These are phyloP conservation scores for Monosporascus ibericus DNA, from an alignment of 2,329 filamentous ascomycete genomes.

Conservation along the genomic window DNA sequence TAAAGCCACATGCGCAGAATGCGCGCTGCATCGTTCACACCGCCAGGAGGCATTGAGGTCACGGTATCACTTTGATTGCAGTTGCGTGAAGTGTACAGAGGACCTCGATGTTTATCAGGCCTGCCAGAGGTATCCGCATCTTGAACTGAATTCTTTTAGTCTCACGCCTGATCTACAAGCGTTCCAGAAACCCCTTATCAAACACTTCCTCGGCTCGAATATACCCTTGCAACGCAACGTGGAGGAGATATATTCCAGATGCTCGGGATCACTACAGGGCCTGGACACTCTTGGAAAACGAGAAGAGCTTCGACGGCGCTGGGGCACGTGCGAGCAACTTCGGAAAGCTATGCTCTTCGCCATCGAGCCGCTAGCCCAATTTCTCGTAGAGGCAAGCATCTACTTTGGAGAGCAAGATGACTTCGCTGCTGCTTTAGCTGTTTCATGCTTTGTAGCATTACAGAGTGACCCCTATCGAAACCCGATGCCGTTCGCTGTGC, in stretches of 20 bases:
- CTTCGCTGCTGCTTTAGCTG: slow-evolving; percentile 37
- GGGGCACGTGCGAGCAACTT: slow-evolving; percentile 33
- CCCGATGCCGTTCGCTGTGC: slow-evolving; percentile 43
- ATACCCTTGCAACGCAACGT: slow-evolving; percentile 12
- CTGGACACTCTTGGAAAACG: slow-evolving; percentile 5
- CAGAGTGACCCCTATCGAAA: slow-evolving; percentile 44
- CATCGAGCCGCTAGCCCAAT: slow-evolving; percentile 40
- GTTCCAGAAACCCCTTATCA: slow-evolving; percentile 25
- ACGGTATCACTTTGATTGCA: slow-evolving; percentile 48
- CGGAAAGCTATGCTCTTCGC: slow-evolving; percentile 37
- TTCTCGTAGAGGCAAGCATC: slow-evolving; percentile 38
- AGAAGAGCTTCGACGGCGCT: slow-evolving; percentile 28
- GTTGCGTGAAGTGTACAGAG: slow-evolving; percentile 41
- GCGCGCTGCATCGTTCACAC: slow-evolving; percentile 36
- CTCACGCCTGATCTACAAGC: slow-evolving; percentile 34
- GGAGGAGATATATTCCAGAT: slow-evolving; percentile 26
- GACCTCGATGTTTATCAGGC: slow-evolving; percentile 51
- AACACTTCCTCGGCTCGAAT: slow-evolving; percentile 20
- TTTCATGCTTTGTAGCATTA: slow-evolving; percentile 42
- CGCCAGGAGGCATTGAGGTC: slow-evolving; percentile 36
- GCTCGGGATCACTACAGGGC: slow-evolving; percentile 10
- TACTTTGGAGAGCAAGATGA: slow-evolving; percentile 37
- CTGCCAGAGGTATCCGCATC: slow-evolving; percentile 33
- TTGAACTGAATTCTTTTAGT: slow-evolving; percentile 39
- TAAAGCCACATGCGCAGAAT: slow-evolving; percentile 31